A percentile compares a stretch with the other conserved stretches of the same genome.
phyloP scores from a whole-genome alignment of 106 monocot genomes.

The Triglochin maritima region DNA sequence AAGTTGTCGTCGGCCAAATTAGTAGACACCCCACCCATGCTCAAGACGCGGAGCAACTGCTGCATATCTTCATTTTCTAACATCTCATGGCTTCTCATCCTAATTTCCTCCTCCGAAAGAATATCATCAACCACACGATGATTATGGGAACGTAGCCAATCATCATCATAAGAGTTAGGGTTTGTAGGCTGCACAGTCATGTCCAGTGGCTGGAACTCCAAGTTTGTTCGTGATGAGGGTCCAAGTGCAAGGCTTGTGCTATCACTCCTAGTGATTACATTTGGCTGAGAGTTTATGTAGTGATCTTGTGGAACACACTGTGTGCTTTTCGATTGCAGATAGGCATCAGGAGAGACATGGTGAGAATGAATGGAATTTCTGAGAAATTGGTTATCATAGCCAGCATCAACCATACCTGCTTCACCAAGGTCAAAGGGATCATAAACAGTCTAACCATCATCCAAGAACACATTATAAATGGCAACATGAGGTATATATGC shows the following conservation, averaged over 20 bases:
- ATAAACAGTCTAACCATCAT: no score
- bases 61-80: conserved; percentile 63
- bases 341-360: conserved; percentile 17
- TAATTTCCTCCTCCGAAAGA: conserved; percentile 47
- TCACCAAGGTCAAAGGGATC: background rate
- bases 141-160: conserved; percentile 28
- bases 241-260: conserved; percentile 14
- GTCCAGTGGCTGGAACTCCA: conserved; percentile 16
- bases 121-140: conserved; percentile 18
- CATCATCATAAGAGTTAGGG: conserved; percentile 26
- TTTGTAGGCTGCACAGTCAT: conserved; percentile 16
- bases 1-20: conserved; percentile 25
- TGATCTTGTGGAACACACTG: conserved; percentile 27
- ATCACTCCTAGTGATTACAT: conserved; percentile 25
- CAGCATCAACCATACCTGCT: background rate
- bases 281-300: conserved; percentile 7
- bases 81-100: conserved; percentile 47
- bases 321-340: conserved; percentile 28
- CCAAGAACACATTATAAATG: no score
- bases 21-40: conserved; percentile 22
- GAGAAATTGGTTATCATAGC: conserved; percentile 17
- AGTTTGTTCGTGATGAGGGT: conserved; percentile 14
- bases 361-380: conserved; percentile 21
- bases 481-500: no score
- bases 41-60: conserved; percentile 38